A percentile compares a stretch with the other conserved stretches of the same genome.
Conservation (phyloP, 768 basidiomycete genomes). For the Sporobolomyces pararoseus region DNA sequence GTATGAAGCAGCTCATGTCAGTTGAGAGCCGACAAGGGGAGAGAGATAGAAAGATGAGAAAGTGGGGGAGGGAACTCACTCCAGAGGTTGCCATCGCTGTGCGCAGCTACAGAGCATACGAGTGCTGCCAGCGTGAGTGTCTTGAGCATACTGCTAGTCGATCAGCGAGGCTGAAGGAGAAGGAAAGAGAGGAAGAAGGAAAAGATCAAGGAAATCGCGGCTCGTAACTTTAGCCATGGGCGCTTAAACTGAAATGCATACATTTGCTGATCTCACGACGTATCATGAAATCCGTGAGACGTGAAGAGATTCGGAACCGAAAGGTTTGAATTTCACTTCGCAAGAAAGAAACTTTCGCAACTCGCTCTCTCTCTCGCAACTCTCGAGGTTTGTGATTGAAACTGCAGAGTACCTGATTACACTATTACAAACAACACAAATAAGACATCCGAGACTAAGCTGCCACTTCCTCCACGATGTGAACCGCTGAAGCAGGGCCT, state of each 20-base stretch:
- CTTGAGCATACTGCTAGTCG: neutral
- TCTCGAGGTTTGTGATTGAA: too few species aligned
- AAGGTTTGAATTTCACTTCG: too few species aligned
- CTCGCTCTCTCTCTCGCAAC: too few species aligned
- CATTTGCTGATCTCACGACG: neutral
- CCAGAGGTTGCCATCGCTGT: neutral
- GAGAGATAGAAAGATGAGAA: neutral
- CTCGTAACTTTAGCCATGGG: too few species aligned
- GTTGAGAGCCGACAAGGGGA: neutral
- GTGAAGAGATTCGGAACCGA: too few species aligned
- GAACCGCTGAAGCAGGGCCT: slow-evolving; percentile 7
- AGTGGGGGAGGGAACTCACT: neutral
- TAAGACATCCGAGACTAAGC: neutral
- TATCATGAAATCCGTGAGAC: too few species aligned
- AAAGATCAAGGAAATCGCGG: neutral
- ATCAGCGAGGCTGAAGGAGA: neutral
- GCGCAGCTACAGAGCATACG: neutral
- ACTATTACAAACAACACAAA: neutral
- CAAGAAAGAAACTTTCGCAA: too few species aligned
- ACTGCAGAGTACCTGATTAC: too few species aligned
- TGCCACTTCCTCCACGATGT: slow-evolving; percentile 1
- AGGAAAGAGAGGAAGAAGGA: neutral
- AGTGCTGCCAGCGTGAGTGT: neutral
- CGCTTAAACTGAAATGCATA: neutral
- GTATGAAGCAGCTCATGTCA: neutral